These are phyloP conservation scores for Bjerkandera adusta DNA, from an alignment of 1,284 basidiomycete genomes.

Conservation along the genomic window DNA sequence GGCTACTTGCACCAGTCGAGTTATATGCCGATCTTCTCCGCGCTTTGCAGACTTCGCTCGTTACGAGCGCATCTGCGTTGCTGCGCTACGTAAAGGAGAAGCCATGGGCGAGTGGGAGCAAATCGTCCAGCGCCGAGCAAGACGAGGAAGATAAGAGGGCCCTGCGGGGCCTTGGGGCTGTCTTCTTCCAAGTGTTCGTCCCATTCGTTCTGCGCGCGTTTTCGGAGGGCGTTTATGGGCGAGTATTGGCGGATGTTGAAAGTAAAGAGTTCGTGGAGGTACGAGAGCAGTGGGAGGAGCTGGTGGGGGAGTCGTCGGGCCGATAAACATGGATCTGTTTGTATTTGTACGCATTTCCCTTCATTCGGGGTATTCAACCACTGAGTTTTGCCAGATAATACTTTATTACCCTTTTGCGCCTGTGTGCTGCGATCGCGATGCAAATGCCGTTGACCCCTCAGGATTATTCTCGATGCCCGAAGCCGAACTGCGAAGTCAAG, in stretches of 20 bases:
- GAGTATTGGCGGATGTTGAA: not conserved
- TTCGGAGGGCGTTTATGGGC: conserved; percentile 67
- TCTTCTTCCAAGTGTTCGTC: conserved; percentile 59
- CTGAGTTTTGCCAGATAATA: too few relatives aligned
- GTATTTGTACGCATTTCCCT: too few relatives aligned
- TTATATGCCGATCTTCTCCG: conserved; percentile 45
- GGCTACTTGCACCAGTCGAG: conserved; percentile 73
- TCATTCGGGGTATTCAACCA: too few relatives aligned
- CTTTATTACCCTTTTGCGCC: too few relatives aligned
- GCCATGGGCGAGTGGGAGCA: conserved; percentile 20
- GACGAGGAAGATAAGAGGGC: conserved; percentile 40
- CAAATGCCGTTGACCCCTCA: too few relatives aligned
- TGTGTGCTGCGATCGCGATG: too few relatives aligned
- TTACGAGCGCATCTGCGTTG: conserved; percentile 37
- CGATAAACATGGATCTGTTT: too few relatives aligned
- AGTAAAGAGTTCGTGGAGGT: not conserved
- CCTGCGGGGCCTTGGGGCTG: conserved; percentile 50
- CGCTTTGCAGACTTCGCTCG: conserved; percentile 53
- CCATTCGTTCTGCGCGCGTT: conserved; percentile 70
- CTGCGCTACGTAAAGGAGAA: conserved; percentile 22
- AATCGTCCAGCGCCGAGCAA: conserved; percentile 29
- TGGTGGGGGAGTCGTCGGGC: too few relatives aligned
- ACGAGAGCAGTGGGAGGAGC: conserved; percentile 8
- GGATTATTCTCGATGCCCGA: too few relatives aligned
- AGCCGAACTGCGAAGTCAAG: too few relatives aligned